A percentile compares a stretch with the other conserved stretches of the same genome.
Conservation (phyloP, 2,329 filamentous ascomycete species). For the Chaetomium sp. region DNA sequence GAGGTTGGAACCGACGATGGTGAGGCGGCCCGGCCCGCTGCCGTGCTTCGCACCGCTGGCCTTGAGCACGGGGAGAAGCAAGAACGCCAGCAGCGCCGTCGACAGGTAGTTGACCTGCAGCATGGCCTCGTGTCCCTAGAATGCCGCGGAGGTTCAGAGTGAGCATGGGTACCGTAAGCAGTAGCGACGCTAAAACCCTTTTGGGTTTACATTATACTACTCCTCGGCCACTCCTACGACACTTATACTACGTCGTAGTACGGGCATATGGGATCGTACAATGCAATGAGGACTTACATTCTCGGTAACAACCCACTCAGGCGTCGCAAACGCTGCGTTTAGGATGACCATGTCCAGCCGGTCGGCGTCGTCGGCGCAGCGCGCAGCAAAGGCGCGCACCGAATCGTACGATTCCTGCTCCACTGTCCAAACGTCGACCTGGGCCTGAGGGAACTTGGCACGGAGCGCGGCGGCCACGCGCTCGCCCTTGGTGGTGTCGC, state of each 20-base stretch:
- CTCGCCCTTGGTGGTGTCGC: conserved; percentile 36
- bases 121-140: conserved; percentile 48
- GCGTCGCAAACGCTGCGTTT: conserved; percentile 41
- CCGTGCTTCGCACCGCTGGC: conserved; percentile 33
- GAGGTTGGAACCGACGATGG: not conserved
- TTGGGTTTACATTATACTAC: too few relatives aligned
- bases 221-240: too few relatives aligned
- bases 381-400: conserved; percentile 45
- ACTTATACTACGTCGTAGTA: too few relatives aligned
- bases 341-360: conserved; percentile 48
- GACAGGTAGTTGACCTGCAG: conserved; percentile 58
- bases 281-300: too few relatives aligned
- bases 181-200: too few relatives aligned
- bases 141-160: conserved; percentile 35
- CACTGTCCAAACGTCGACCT: conserved; percentile 49
- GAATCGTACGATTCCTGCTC: conserved; percentile 49
- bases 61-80: conserved; percentile 55
- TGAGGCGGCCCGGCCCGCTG: not conserved
- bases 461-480: conserved; percentile 42
- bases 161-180: too few relatives aligned
- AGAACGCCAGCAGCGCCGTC: conserved; percentile 52
- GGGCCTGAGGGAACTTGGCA: conserved; percentile 39
- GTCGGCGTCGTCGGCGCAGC: conserved; percentile 35
- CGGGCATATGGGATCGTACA: too few relatives aligned
- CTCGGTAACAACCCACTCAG: too few relatives aligned